A percentile compares a stretch with the other conserved stretches of the same genome.
phyloP scores from a whole-genome alignment of 805 yeast species.

The Candida xyloterini region DNA sequence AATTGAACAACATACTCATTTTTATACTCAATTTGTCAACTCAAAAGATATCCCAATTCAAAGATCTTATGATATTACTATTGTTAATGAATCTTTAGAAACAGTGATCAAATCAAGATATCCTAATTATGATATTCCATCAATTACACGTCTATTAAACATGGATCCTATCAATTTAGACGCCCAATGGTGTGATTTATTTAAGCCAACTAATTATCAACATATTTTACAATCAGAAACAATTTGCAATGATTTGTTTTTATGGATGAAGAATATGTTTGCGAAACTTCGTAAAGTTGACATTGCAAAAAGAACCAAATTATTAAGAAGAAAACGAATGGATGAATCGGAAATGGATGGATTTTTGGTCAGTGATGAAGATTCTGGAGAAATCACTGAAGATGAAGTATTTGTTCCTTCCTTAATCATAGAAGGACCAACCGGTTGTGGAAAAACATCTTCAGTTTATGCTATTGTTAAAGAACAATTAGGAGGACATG shows the following conservation, averaged over 20 bases:
- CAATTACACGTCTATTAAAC: too few species aligned
- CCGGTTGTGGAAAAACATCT: constrained; percentile 78
- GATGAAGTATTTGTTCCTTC: constrained; percentile 55
- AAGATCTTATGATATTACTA: neutral
- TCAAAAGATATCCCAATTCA: neutral
- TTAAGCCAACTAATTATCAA: constrained; percentile 36
- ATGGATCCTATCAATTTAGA: too few species aligned
- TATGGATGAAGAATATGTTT: constrained; percentile 44
- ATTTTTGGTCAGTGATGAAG: constrained; percentile 39
- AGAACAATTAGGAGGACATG: constrained; percentile 57
- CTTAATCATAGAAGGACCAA: constrained; percentile 63
- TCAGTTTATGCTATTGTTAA: constrained; percentile 65
- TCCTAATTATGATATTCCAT: neutral
- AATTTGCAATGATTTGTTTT: constrained; percentile 26
- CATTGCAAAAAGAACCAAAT: constrained; percentile 25
- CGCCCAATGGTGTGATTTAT: constrained; percentile 42
- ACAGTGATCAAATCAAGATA: constrained; percentile 6
- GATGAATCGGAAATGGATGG: constrained; percentile 28
- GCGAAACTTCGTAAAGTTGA: constrained; percentile 27
- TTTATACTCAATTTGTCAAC: constrained; percentile 2
- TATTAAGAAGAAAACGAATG: constrained; percentile 20
- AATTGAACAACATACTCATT: neutral
- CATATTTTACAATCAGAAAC: constrained; percentile 35
- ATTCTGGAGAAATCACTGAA: constrained; percentile 20
- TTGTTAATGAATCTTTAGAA: neutral